Conservation (phyloP, 1,139 yeast species). For the Lodderomyces beijingensis region DNA sequence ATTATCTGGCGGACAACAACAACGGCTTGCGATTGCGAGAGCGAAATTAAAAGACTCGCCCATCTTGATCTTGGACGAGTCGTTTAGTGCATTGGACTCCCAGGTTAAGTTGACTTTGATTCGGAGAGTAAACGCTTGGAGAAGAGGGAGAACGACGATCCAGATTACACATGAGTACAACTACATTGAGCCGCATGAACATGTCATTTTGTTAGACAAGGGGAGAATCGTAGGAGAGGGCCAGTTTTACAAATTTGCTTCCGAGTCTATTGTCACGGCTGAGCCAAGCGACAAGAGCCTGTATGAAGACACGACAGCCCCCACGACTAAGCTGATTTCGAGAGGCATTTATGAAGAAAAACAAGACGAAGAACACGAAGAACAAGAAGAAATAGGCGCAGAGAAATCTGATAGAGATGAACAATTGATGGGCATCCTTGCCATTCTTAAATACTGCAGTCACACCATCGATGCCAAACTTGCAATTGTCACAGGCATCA, state of each 20-base stretch:
- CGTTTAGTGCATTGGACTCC: constrained; percentile 74
- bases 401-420: background rate
- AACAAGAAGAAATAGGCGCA: background rate
- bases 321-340: too few relatives aligned
- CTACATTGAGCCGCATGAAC: constrained; percentile 52
- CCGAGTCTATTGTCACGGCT: background rate
- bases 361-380: background rate
- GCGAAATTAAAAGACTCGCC: constrained; percentile 72
- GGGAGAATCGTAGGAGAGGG: constrained; percentile 42
- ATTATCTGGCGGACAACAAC: constrained; percentile 92
- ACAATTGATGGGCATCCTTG: constrained; percentile 22
- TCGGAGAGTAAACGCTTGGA: constrained; percentile 51
- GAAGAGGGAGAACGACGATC: constrained; percentile 69
- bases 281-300: background rate
- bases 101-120: constrained; percentile 42
- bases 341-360: constrained; percentile 1
- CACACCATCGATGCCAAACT: constrained; percentile 29
- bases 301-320: background rate
- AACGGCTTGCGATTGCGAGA: constrained; percentile 76
- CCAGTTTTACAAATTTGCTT: constrained; percentile 3
- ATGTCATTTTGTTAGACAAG: constrained; percentile 51
- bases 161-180: constrained; percentile 73
- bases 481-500: constrained; percentile 47
- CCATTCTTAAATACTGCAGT: constrained; percentile 34
- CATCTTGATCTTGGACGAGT: constrained; percentile 77